Conservation (phyloP, 176 grass and related monocot genomes). For the Triticum aestivum region IWGSC_CS_RefSeq_v2.1 NC_057805.1:489273981-489274480, state of each 20-base stretch:
- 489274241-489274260: background rate
- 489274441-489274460: conserved; percentile 17
- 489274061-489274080: conserved; percentile 34
- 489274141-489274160: conserved; percentile 37
- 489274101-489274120: conserved; percentile 29
- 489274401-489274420: conserved; percentile 14
- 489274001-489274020: conserved; percentile 43
- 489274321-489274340: conserved; percentile 39
- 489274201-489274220: background rate
- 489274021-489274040: conserved; percentile 42
- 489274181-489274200: conserved; percentile 37
- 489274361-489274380: conserved; percentile 7
- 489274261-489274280: background rate
- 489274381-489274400: conserved; percentile 15
- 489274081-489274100: conserved; percentile 27
- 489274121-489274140: conserved; percentile 40
- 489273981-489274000: conserved; percentile 46
- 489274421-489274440: conserved; percentile 29
- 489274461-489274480: conserved; percentile 9
- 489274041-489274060: conserved; percentile 25
- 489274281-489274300: background rate
- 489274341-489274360: background rate
- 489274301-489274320: conserved; percentile 17
- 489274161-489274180: conserved; percentile 35
- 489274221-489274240: no score